These are phyloP conservation scores for Fusarium heterosporum DNA, from an alignment of 2,329 filamentous ascomycete species.

Conservation along the genomic window DNA sequence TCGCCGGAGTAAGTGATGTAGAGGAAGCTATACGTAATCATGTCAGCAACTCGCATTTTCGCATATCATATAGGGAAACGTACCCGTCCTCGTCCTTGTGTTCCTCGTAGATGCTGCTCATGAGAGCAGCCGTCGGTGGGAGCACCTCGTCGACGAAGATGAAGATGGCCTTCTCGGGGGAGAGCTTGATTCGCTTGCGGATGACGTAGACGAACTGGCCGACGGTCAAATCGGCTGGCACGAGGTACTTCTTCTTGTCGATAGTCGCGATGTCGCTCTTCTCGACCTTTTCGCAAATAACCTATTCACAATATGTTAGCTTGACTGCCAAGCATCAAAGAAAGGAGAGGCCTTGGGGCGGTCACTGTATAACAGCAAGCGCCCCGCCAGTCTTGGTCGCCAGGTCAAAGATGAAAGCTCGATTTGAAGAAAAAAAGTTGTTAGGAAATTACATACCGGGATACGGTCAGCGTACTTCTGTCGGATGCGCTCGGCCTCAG, in stretches of 20 bases:
- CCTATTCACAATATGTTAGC: slow-evolving; percentile 88
- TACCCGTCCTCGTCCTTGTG: slow-evolving; percentile 88
- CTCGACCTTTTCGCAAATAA: slow-evolving; percentile 99
- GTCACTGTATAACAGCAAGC: slow-evolving; percentile 35
- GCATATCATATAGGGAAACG: slow-evolving; percentile 40
- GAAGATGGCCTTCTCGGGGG: slow-evolving; percentile 99
- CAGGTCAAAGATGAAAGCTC: background rate
- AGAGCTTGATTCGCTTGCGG: slow-evolving; percentile 99
- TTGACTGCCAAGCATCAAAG: slow-evolving; percentile 52
- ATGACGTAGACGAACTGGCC: slow-evolving; percentile 99
- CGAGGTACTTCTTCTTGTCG: slow-evolving; percentile 99
- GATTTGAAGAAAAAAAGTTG: slow-evolving; percentile 2
- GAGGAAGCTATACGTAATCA: slow-evolving; percentile 75
- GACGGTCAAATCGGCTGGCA: slow-evolving; percentile 96
- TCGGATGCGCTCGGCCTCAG: slow-evolving; percentile 98
- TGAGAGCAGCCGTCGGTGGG: slow-evolving; percentile 94
- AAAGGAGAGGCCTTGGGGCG: slow-evolving; percentile 16
- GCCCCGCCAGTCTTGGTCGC: slow-evolving; percentile 7
- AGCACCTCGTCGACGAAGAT: slow-evolving; percentile 99
- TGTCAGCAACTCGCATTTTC: slow-evolving; percentile 31
- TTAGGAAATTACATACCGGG: slow-evolving; percentile 74
- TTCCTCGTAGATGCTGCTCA: slow-evolving; percentile 99
- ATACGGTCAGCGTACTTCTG: slow-evolving; percentile 99
- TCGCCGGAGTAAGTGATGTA: slow-evolving; percentile 99
- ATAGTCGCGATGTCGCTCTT: slow-evolving; percentile 99